A percentile compares a stretch with the other conserved stretches of the same genome.
Evolutionary conservation across 495 filamentous ascomycete genomes (phyloP).

Genomic region (Neurospora sp.): DNA sequence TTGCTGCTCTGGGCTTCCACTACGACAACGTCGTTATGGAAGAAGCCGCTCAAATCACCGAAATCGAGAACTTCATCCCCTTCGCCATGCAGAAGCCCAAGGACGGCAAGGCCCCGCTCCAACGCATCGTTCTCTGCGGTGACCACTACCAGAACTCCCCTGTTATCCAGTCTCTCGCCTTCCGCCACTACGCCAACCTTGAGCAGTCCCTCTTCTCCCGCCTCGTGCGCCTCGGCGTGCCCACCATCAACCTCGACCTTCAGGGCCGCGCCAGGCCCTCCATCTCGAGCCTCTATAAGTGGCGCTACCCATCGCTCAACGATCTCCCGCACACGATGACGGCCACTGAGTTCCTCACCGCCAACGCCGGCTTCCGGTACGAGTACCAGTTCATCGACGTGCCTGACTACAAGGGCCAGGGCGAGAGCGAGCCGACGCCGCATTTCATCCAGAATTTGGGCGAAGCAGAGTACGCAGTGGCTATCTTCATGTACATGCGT

Average conservation of each 20-base stretch:
- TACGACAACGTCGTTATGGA: slow-evolving; percentile 99
- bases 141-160: slow-evolving; percentile 97
- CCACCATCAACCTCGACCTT: slow-evolving; percentile 78
- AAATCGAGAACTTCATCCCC: slow-evolving; percentile 95
- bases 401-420: slow-evolving; percentile 81
- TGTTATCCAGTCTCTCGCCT: slow-evolving; percentile 91
- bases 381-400: slow-evolving; percentile 98
- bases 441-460: slow-evolving; percentile 97
- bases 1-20: slow-evolving; percentile 82
- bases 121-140: slow-evolving; percentile 84
- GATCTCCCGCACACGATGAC: slow-evolving; percentile 67
- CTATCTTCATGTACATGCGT: slow-evolving; percentile 95
- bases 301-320: slow-evolving; percentile 77
- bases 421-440: slow-evolving; percentile 83
- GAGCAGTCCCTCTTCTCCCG: slow-evolving; percentile 92
- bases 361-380: slow-evolving; percentile 86
- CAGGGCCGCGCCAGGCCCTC: slow-evolving; percentile 82
- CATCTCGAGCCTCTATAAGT: slow-evolving; percentile 84
- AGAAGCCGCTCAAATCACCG: slow-evolving; percentile 96
- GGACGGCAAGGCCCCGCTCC: slow-evolving; percentile 61
- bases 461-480: slow-evolving; percentile 94
- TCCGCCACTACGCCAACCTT: slow-evolving; percentile 88
- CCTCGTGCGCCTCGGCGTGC: slow-evolving; percentile 80
- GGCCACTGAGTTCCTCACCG: slow-evolving; percentile 59
- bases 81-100: slow-evolving; percentile 77